Evolutionary conservation across 441 rosid genomes (phyloP), one percentile per base, ranked within the genome.

Genomic region (California macrophylla): DNA sequence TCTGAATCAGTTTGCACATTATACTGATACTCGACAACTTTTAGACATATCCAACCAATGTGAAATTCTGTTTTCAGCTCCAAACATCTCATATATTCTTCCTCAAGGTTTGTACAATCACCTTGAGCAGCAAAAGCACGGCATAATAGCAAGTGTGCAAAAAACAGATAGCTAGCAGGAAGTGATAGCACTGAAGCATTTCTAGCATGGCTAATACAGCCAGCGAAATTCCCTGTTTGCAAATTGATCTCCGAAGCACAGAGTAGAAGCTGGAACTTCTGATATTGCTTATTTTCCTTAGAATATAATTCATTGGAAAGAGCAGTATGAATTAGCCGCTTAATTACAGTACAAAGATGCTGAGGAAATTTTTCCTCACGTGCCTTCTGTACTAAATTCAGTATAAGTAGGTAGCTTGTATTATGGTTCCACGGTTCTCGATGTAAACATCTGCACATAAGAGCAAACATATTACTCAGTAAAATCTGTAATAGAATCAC

Each of bases 351-450:
- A 66, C 92, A 86, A 21, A 85, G 87, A 66, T 84, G 86, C 36
- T 38, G 72, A 77, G 97, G 94, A 74, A 85, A 92, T 77, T 88
- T 87, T 84, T 90, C 94, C 76, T 90, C 99, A 40, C 89, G 86
- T 18, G 96, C 97, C 83, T 84, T 90, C 78, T 92, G 99, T 21
- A 86, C 40, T 58, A 94, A 88, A 81, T 85, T 90, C 74, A 90
- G 87, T 73, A 87, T 80, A 61, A 94, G 90, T 83, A 92, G 80
- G 81, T 87, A 94, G 80, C 81, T 79, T 18, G 77, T 79, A 68
- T 72, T 76, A 73, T 69, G 78, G 84, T 90, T 89, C 97, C 97
- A 90, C 58, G 97, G 99, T 75, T 90, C 94, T 69, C 66, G 91
- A 69, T 32, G 96, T 65, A 88, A 76, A 74, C 82, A 84, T 77